phyloP scores from a whole-genome alignment of 176 grass and related monocot genomes.

The Tillandsia fasciculata region DNA sequence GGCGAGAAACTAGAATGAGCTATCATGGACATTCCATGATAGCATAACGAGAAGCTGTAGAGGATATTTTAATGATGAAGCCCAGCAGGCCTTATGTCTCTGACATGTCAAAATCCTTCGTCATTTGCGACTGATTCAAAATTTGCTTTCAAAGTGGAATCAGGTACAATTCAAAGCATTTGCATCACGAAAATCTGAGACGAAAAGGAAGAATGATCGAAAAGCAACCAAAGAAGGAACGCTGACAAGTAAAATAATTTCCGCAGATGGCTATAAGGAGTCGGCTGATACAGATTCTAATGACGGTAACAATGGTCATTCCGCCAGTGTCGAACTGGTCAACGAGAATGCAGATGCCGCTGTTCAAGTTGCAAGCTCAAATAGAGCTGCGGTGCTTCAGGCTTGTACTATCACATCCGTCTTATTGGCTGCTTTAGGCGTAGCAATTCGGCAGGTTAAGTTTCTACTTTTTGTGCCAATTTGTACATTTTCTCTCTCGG shows the following conservation, averaged over 20 bases:
- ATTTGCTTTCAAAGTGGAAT: neutral
- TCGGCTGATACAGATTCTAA: conserved; percentile 6
- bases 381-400: conserved; percentile 58
- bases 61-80: too few species aligned
- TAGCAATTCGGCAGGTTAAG: conserved; percentile 58
- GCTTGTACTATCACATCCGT: conserved; percentile 55
- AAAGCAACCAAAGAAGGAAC: conserved; percentile 20
- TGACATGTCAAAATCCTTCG: neutral
- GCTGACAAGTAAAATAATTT: conserved; percentile 21
- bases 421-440: conserved; percentile 37
- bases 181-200: neutral
- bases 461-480: neutral
- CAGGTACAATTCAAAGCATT: neutral
- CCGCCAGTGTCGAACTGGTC: conserved; percentile 11
- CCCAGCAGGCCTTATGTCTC: too few species aligned
- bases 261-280: neutral
- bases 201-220: neutral
- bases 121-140: neutral
- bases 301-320: conserved; percentile 5
- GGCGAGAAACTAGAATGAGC: too few species aligned
- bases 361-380: conserved; percentile 18
- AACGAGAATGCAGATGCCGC: conserved; percentile 15
- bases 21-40: too few species aligned
- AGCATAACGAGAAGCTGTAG: too few species aligned
- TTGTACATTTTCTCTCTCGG: too few species aligned